phyloP scores from a whole-genome alignment of 768 basidiomycete genomes.

The Leccinum pellstonianum region DNA sequence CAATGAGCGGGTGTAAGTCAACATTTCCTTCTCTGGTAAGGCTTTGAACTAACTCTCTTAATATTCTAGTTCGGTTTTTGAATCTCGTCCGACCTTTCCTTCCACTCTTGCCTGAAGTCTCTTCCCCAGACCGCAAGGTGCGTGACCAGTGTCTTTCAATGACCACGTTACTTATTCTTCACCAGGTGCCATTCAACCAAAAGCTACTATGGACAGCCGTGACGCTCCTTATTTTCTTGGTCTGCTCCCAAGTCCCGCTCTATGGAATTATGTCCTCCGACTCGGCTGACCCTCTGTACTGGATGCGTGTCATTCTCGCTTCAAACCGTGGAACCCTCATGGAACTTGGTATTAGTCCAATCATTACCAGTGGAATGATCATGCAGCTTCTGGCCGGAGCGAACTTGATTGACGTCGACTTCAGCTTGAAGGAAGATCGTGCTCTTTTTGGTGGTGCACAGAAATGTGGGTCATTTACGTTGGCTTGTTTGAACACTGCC shows the following conservation, averaged over 20 bases:
- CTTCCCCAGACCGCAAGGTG: constrained; percentile 97
- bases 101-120: constrained; percentile 94
- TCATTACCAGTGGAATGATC: constrained; percentile 98
- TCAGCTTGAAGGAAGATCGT: constrained; percentile 94
- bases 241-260: constrained; percentile 97
- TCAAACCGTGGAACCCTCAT: constrained; percentile 98
- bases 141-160: constrained; percentile 14
- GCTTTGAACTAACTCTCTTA: neutral
- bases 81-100: constrained; percentile 98
- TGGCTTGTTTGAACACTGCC: neutral
- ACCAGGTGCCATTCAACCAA: constrained; percentile 95
- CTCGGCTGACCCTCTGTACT: constrained; percentile 98
- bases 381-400: constrained; percentile 99
- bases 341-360: constrained; percentile 98
- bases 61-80: constrained; percentile 77
- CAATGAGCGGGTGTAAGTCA: constrained; percentile 79
- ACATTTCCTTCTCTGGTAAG: neutral
- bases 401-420: constrained; percentile 97
- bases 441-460: constrained; percentile 95
- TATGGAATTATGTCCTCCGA: constrained; percentile 99
- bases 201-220: constrained; percentile 99
- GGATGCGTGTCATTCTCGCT: constrained; percentile 99
- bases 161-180: constrained; percentile 2
- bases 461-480: constrained; percentile 65
- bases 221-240: constrained; percentile 98